Percentiles rank a stretch among this genome's conserved stretches.
Evolutionary conservation across 1,284 basidiomycete species (phyloP).

Genomic region (Cryptococcus sp.): DNA sequence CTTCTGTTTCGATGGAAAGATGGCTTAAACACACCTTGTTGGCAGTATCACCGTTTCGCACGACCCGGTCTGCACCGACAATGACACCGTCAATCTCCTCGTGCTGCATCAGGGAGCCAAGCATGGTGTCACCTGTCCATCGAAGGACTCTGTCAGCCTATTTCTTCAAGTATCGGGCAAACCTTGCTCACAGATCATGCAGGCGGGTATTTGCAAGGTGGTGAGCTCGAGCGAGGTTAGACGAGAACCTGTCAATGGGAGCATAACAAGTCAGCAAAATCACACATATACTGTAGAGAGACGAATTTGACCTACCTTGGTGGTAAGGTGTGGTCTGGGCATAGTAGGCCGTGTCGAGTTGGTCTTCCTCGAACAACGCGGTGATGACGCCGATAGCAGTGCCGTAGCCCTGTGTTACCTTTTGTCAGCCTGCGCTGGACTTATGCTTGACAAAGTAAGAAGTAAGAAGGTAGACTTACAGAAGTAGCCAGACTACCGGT

Average conservation of each 20-base stretch:
- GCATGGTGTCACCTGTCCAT: slow-evolving; percentile 74
- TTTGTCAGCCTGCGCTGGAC: not conserved
- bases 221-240: slow-evolving; percentile 85
- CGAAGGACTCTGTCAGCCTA: slow-evolving; percentile 1
- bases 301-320: slow-evolving; percentile 62
- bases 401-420: slow-evolving; percentile 72
- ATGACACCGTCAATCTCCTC: slow-evolving; percentile 81
- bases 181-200: slow-evolving; percentile 71
- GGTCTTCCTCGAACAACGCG: slow-evolving; percentile 72
- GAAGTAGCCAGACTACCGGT: slow-evolving; percentile 90
- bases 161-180: not conserved
- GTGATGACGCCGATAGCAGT: slow-evolving; percentile 93
- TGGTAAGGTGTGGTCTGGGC: slow-evolving; percentile 91
- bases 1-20: not conserved
- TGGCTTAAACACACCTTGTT: slow-evolving; percentile 66
- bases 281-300: slow-evolving; percentile 3
- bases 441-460: too few species aligned
- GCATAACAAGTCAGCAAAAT: not conserved
- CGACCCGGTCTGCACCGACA: slow-evolving; percentile 83
- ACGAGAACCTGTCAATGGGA: slow-evolving; percentile 56
- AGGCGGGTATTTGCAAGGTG: slow-evolving; percentile 74
- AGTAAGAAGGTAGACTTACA: slow-evolving; percentile 56
- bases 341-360: slow-evolving; percentile 78
- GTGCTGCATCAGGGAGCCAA: slow-evolving; percentile 87
- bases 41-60: slow-evolving; percentile 87